phyloP scores from a whole-genome alignment of 176 grass and related monocot species.

The Musa schizocarpa region DNA sequence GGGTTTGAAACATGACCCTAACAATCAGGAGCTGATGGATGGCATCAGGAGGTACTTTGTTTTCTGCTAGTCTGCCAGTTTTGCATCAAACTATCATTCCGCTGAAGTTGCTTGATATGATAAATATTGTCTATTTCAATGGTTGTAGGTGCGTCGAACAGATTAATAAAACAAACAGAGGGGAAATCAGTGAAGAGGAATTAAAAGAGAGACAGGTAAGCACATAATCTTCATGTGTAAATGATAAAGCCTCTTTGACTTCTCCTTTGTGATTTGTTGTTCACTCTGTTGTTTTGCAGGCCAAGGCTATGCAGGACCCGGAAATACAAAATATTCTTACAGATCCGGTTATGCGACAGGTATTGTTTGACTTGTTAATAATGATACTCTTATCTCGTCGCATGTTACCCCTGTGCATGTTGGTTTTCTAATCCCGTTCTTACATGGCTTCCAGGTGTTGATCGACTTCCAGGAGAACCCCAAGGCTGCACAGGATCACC shows the following conservation, averaged over 20 bases:
- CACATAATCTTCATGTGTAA: background rate
- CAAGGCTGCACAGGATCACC: conserved; percentile 46
- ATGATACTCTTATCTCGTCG: too few species aligned
- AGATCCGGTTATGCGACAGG: conserved; percentile 87
- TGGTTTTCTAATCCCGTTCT: background rate
- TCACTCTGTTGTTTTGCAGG: conserved; percentile 27
- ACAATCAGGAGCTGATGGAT: conserved; percentile 30
- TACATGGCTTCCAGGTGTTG: conserved; percentile 34
- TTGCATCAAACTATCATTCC: background rate
- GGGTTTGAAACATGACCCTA: conserved; percentile 56
- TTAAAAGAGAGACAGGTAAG: conserved; percentile 78
- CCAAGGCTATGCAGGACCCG: conserved; percentile 84
- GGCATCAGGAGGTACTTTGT: conserved; percentile 19
- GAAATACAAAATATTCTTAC: conserved; percentile 79
- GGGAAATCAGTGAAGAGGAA: conserved; percentile 69
- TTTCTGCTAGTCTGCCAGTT: background rate
- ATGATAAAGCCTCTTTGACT: background rate
- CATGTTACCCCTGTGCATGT: background rate
- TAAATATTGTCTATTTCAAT: background rate
- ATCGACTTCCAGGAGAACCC: conserved; percentile 90
- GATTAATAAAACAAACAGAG: conserved; percentile 66
- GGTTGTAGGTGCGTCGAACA: conserved; percentile 58
- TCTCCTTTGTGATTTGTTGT: conserved; percentile 5
- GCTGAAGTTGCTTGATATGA: background rate
- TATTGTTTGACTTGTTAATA: conserved; percentile 11